Evolutionary conservation across 106 monocot genomes (phyloP).

Genomic region (Apostasia shenzhenica): DNA sequence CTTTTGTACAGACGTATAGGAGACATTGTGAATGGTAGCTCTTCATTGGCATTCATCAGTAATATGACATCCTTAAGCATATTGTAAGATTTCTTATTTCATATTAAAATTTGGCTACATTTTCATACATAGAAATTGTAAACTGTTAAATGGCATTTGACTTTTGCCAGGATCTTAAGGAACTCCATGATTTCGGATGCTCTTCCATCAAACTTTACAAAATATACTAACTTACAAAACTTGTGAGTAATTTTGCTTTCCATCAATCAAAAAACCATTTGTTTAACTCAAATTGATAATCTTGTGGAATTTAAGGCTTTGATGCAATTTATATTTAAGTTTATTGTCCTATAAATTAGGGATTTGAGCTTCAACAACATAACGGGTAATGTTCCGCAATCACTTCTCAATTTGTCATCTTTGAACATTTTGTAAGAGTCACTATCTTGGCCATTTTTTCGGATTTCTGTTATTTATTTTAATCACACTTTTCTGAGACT

Average conservation of each 20-base stretch:
- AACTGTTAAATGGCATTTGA: not conserved
- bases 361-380: slow-evolving; percentile 96
- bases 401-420: slow-evolving; percentile 56
- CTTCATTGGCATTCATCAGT: slow-evolving; percentile 57
- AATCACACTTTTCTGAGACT: not conserved
- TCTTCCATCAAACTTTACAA: slow-evolving; percentile 40
- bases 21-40: slow-evolving; percentile 60
- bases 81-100: slow-evolving; percentile 40
- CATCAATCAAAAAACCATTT: not conserved
- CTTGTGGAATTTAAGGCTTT: not conserved
- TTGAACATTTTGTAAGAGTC: slow-evolving; percentile 51
- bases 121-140: not conserved
- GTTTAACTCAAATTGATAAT: not conserved
- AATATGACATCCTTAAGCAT: slow-evolving; percentile 58
- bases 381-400: slow-evolving; percentile 54
- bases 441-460: not conserved
- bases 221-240: slow-evolving; percentile 26
- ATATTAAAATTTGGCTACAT: not conserved
- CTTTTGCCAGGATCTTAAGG: slow-evolving; percentile 50
- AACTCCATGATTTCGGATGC: slow-evolving; percentile 57
- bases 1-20: slow-evolving; percentile 50
- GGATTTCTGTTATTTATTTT: not conserved
- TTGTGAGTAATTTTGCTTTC: slow-evolving; percentile 40
- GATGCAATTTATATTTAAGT: not conserved
- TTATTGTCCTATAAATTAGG: slow-evolving; percentile 18